These are phyloP conservation scores for Vigna mungo DNA, from an alignment of 306 rosid genomes.

Conservation along the genomic window DNA sequence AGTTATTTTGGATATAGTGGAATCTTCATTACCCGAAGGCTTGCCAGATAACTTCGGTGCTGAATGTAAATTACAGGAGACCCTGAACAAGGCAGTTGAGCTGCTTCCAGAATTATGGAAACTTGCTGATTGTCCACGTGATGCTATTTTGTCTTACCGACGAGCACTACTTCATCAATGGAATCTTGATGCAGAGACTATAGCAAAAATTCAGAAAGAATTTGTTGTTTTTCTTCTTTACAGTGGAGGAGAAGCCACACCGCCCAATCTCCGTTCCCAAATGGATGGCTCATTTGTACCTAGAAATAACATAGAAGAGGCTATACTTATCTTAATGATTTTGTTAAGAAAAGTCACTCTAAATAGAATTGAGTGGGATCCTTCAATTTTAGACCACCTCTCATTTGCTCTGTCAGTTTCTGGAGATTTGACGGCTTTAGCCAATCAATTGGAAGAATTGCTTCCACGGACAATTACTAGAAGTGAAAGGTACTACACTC, in stretches of 20 bases:
- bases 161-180: slow-evolving; percentile 76
- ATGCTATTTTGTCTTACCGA: slow-evolving; percentile 79
- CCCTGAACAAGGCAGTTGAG: slow-evolving; percentile 74
- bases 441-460: slow-evolving; percentile 76
- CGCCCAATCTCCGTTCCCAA: slow-evolving; percentile 86
- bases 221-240: slow-evolving; percentile 83
- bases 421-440: slow-evolving; percentile 77
- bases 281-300: slow-evolving; percentile 86
- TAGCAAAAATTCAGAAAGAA: slow-evolving; percentile 79
- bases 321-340: slow-evolving; percentile 89
- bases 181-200: slow-evolving; percentile 72
- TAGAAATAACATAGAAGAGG: slow-evolving; percentile 84
- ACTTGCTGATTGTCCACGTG: slow-evolving; percentile 74
- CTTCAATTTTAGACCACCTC: slow-evolving; percentile 90
- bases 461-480: slow-evolving; percentile 66
- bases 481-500: slow-evolving; percentile 60
- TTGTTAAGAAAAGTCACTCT: slow-evolving; percentile 72
- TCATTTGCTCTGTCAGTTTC: slow-evolving; percentile 86
- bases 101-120: slow-evolving; percentile 90
- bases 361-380: slow-evolving; percentile 89
- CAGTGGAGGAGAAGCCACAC: slow-evolving; percentile 77
- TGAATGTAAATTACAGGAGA: slow-evolving; percentile 98
- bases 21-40: slow-evolving; percentile 89
- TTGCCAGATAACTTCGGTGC: slow-evolving; percentile 81
- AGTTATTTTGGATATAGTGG: slow-evolving; percentile 87